These are phyloP conservation scores for Angomonas deanei DNA, from an alignment of 208 protist species.

Conservation along the genomic window DNA sequence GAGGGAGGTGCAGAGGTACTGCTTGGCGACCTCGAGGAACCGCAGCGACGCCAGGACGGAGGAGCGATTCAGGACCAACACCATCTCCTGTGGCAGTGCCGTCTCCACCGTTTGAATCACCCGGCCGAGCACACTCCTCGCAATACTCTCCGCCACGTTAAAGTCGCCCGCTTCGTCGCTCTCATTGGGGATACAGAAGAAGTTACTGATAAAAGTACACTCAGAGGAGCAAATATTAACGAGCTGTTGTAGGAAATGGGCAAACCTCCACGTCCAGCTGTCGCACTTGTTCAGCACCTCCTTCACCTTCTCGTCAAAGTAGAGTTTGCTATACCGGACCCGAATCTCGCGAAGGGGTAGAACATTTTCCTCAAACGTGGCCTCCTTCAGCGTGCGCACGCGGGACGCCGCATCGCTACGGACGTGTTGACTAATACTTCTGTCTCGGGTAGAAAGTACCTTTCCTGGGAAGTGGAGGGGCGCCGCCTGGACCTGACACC, in stretches of 20 bases:
- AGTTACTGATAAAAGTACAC: slow-evolving; percentile 74
- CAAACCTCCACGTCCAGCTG: slow-evolving; percentile 66
- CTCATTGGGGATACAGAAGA: slow-evolving; percentile 59
- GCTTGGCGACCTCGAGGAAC: slow-evolving; percentile 63
- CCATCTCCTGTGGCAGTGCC: slow-evolving; percentile 33
- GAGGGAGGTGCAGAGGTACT: slow-evolving; percentile 64
- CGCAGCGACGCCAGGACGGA: slow-evolving; percentile 61
- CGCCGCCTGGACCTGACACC: slow-evolving; percentile 34
- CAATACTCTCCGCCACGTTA: slow-evolving; percentile 44
- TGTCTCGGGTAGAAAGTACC: slow-evolving; percentile 44
- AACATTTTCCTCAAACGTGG: slow-evolving; percentile 60
- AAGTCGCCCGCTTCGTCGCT: slow-evolving; percentile 42
- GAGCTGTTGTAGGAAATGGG: slow-evolving; percentile 38
- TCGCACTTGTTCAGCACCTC: slow-evolving; percentile 39
- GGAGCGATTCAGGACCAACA: slow-evolving; percentile 45
- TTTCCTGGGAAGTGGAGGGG: slow-evolving; percentile 39
- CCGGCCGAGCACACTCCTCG: slow-evolving; percentile 42
- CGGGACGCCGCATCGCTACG: slow-evolving; percentile 19
- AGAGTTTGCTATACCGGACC: slow-evolving; percentile 40
- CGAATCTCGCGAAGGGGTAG: slow-evolving; percentile 35
- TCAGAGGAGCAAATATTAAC: slow-evolving; percentile 56
- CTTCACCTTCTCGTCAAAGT: slow-evolving; percentile 22
- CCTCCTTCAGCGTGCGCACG: slow-evolving; percentile 26
- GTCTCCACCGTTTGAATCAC: slow-evolving; percentile 30
- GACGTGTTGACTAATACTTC: slow-evolving; percentile 75